A percentile compares a stretch with the other conserved stretches of the same genome.
Evolutionary conservation across 805 yeast genomes (phyloP).

Genomic region (Pichia kluyveri): DNA sequence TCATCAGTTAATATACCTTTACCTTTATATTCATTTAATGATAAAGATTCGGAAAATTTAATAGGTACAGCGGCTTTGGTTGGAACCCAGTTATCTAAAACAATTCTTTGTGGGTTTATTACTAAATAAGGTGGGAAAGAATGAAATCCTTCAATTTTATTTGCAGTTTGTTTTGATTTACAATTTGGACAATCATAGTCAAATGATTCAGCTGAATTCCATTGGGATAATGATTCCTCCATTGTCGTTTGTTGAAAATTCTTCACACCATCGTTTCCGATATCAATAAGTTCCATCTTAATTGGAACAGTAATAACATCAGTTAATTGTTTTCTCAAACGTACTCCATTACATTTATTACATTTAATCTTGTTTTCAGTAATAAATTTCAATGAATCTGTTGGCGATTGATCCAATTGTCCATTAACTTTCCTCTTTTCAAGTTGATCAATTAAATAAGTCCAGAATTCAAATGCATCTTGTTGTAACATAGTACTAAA

Average conservation of each 20-base stretch:
- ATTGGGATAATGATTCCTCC: constrained; percentile 36
- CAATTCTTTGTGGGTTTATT: constrained; percentile 70
- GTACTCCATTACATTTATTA: constrained; percentile 49
- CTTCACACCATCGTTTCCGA: constrained; percentile 37
- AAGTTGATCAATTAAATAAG: constrained; percentile 54
- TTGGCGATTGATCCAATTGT: constrained; percentile 31
- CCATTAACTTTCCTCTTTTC: constrained; percentile 35
- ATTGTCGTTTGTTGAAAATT: constrained; percentile 42
- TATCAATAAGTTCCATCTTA: constrained; percentile 29
- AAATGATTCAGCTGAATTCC: constrained; percentile 41
- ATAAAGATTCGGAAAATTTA: constrained; percentile 31
- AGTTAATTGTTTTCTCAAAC: constrained; percentile 42
- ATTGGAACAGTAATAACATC: constrained; percentile 62
- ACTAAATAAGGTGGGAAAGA: constrained; percentile 66
- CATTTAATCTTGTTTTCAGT: constrained; percentile 57
- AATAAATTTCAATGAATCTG: constrained; percentile 53
- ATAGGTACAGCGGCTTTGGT: constrained; percentile 72
- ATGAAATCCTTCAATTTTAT: constrained; percentile 40
- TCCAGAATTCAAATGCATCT: constrained; percentile 87
- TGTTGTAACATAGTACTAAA: constrained; percentile 86
- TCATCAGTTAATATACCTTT: constrained; percentile 35
- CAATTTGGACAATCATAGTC: constrained; percentile 61
- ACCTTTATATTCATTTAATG: constrained; percentile 34
- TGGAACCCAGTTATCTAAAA: constrained; percentile 86
- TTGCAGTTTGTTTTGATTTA: constrained; percentile 26